Conservation (phyloP, 2,329 filamentous ascomycete species). For the Fusarium sp. region DNA sequence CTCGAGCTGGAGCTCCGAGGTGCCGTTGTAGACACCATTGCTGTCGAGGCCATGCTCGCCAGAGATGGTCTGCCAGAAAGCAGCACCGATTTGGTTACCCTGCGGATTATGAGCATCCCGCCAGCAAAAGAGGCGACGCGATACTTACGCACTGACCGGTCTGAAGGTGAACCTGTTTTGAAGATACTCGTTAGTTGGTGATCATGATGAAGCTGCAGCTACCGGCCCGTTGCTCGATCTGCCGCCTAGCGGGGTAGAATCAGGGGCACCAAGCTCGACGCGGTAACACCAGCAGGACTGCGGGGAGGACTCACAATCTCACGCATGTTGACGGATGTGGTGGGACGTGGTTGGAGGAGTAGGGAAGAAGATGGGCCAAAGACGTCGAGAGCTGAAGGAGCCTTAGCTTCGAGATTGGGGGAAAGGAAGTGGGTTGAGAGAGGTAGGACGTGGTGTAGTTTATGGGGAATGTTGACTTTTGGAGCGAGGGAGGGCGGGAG, state of each 20-base stretch:
- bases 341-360: conserved; percentile 43
- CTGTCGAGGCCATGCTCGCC: conserved; percentile 97
- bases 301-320: conserved; percentile 70
- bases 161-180: conserved; percentile 95
- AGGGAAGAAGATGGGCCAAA: conserved; percentile 40
- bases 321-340: conserved; percentile 67
- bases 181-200: conserved; percentile 66
- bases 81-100: conserved; percentile 99
- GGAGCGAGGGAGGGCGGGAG: conserved; percentile 24
- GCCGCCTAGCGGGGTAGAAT: conserved; percentile 53
- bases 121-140: conserved; percentile 22
- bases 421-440: conserved; percentile 45
- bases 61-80: conserved; percentile 95
- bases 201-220: conserved; percentile 44
- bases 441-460: conserved; percentile 43
- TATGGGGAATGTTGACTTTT: conserved; percentile 53
- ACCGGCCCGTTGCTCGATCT: conserved; percentile 27
- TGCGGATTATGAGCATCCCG: conserved; percentile 60
- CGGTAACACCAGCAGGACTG: conserved; percentile 14
- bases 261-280: conserved; percentile 47
- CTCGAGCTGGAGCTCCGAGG: conserved; percentile 98
- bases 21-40: conserved; percentile 98
- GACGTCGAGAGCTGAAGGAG: conserved; percentile 49
- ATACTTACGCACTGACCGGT: conserved; percentile 96
- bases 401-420: conserved; percentile 50